These are phyloP conservation scores for Blepharisma japonicum DNA, from an alignment of 73 alveolate genomes.

Conservation along the genomic window DNA sequence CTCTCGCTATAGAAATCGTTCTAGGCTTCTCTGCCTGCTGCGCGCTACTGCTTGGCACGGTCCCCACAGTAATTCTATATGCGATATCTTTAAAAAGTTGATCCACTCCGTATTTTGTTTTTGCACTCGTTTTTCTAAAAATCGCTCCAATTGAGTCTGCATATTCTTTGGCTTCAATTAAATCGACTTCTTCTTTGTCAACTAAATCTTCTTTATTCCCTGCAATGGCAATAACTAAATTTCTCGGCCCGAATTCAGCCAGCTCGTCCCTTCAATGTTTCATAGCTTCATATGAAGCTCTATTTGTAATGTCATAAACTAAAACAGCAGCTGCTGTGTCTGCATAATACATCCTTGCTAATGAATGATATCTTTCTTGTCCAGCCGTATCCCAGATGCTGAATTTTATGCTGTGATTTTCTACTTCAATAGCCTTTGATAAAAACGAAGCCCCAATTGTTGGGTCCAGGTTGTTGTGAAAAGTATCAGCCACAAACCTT, in stretches of 20 bases:
- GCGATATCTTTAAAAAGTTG: conserved; percentile 34
- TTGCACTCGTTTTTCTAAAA: conserved; percentile 39
- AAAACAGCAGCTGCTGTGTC: conserved; percentile 15
- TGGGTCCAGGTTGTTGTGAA: conserved; percentile 20
- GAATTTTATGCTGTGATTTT: background rate
- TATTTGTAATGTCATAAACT: conserved; percentile 26
- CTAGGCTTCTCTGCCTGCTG: too few species aligned
- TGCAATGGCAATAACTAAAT: conserved; percentile 37
- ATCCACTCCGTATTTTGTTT: conserved; percentile 38
- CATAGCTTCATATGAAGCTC: background rate
- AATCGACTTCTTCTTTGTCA: conserved; percentile 39
- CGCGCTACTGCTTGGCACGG: background rate
- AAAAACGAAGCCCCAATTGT: conserved; percentile 38
- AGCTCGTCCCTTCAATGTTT: background rate
- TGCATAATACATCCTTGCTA: conserved; percentile 24
- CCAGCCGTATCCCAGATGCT: conserved; percentile 92
- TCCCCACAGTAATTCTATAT: background rate
- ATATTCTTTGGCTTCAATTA: conserved; percentile 38
- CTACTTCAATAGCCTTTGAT: conserved; percentile 31
- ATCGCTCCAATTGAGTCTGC: conserved; percentile 43
- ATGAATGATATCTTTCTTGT: conserved; percentile 53
- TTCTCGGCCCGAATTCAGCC: background rate
- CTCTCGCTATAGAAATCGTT: too few species aligned
- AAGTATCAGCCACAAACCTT: conserved; percentile 28
- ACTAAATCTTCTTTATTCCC: conserved; percentile 51